A percentile compares a stretch with the other conserved stretches of the same genome.
Evolutionary conservation across 306 rosid species (phyloP).

Genomic region (Medicago lupulina): DNA sequence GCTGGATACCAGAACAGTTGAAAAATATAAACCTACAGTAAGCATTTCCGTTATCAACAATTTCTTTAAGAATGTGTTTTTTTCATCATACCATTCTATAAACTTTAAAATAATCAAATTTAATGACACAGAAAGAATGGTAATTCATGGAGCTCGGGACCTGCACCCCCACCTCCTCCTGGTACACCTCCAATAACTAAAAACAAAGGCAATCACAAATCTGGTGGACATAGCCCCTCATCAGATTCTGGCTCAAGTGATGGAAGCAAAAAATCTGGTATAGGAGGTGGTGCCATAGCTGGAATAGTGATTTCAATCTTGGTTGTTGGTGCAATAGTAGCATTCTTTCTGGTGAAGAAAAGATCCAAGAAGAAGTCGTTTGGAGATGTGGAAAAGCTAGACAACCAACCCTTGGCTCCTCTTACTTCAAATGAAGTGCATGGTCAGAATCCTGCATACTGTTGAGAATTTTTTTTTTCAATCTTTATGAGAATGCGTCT

Average conservation of each 20-base stretch:
- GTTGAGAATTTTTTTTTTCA: conserved; percentile 28
- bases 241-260: conserved; percentile 54
- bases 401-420: conserved; percentile 69
- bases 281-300: conserved; percentile 90
- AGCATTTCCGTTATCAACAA: conserved; percentile 48
- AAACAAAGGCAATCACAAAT: conserved; percentile 55
- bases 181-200: conserved; percentile 75
- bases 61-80: conserved; percentile 8
- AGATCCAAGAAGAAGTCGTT: conserved; percentile 71
- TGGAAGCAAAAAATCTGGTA: conserved; percentile 79
- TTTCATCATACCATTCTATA: conserved; percentile 24
- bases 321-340: conserved; percentile 75
- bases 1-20: conserved; percentile 89
- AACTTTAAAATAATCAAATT: conserved; percentile 41
- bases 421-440: conserved; percentile 64
- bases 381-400: conserved; percentile 72
- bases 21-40: conserved; percentile 73
- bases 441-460: conserved; percentile 54
- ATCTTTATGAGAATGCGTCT: conserved; percentile 1
- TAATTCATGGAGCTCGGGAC: conserved; percentile 85
- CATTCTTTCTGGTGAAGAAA: conserved; percentile 79
- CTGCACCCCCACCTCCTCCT: conserved; percentile 99
- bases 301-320: conserved; percentile 88
- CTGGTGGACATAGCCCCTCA: conserved; percentile 54
- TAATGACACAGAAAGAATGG: conserved; percentile 76